phyloP scores from a whole-genome alignment of 129 eudicot genomes.

The Ambrosia trifida region DNA sequence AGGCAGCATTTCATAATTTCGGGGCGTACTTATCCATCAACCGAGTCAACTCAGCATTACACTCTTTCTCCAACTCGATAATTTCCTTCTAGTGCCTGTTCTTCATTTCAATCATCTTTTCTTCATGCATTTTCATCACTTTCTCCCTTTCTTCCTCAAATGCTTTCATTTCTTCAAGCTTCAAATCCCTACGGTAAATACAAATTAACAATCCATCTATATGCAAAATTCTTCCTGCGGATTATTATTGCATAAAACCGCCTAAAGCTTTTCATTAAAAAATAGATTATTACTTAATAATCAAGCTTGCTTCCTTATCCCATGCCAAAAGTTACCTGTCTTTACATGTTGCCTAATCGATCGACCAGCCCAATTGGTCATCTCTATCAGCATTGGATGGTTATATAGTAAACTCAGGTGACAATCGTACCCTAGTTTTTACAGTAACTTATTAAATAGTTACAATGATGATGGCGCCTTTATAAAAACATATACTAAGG shows the following conservation, averaged over 20 bases:
- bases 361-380: not conserved
- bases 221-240: no score
- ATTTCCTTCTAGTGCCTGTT: slow-evolving; percentile 49
- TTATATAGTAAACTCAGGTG: not conserved
- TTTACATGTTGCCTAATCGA: not conserved
- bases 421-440: not conserved
- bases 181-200: slow-evolving; percentile 38
- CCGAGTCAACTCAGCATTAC: slow-evolving; percentile 41
- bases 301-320: not conserved
- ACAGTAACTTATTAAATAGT: not conserved
- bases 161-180: slow-evolving; percentile 49
- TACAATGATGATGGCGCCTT: not conserved
- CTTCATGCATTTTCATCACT: slow-evolving; percentile 43
- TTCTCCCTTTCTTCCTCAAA: slow-evolving; percentile 57
- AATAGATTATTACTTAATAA: not conserved
- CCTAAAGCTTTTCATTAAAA: not conserved
- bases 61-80: slow-evolving; percentile 56
- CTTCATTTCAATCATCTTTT: slow-evolving; percentile 44
- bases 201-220: no score
- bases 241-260: not conserved
- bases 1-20: slow-evolving; percentile 9
- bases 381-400: not conserved
- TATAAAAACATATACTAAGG: not conserved
- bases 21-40: slow-evolving; percentile 68
- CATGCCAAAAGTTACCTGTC: not conserved